Evolutionary conservation across 495 filamentous ascomycete species (phyloP), one percentile per base, ranked within the genome.

Genomic region (Hypoxylon rickii): DNA sequence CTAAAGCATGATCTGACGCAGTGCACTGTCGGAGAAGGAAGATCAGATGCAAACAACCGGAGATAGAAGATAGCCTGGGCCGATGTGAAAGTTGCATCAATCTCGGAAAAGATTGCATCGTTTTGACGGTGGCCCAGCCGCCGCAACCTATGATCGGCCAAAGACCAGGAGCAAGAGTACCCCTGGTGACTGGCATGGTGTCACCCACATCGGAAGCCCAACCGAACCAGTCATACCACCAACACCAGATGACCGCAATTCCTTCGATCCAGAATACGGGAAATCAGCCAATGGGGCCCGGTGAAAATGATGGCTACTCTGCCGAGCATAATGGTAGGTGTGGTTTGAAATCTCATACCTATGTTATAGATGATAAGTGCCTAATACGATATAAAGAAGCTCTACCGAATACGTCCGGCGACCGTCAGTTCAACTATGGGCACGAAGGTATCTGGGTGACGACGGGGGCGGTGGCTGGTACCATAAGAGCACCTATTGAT

Each of bases 31-130:
- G 94, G 61, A 83, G 89, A 65, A 88, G 94, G 53, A 98, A 98
- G 73, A 98, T 98, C 57, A 80, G 94, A 71, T 98, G 94, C 74
- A 82, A 96, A 39, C 80, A 91, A 33, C 85, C 89, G 22, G 59
- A 63, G 44, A 41, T 15, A n/a, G 61, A 76, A 78, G 93, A 97
- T 66, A 71, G 82, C 11, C 83, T 91, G 64, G 88, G 89, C 42
- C 87, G 94, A 54, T 98, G 94, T 71, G 87, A 89, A 51, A 96
- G 96, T 73, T 98, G 94, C 74, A 97, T 97, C 60, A 87, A 90
- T 42, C 79, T 98, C 69, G 93, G 95, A 68, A 97, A 96, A 70
- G 92, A 96, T 51, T 98, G 94, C 71, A n/a, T n/a, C n/a, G 88
- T 89, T 67, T 98, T 97, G 75, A 89, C 86, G 67, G 89, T 93